Evolutionary conservation across 202 grass and related monocot genomes (phyloP).

Genomic region (Dendrocalamus latiflorus): DNA sequence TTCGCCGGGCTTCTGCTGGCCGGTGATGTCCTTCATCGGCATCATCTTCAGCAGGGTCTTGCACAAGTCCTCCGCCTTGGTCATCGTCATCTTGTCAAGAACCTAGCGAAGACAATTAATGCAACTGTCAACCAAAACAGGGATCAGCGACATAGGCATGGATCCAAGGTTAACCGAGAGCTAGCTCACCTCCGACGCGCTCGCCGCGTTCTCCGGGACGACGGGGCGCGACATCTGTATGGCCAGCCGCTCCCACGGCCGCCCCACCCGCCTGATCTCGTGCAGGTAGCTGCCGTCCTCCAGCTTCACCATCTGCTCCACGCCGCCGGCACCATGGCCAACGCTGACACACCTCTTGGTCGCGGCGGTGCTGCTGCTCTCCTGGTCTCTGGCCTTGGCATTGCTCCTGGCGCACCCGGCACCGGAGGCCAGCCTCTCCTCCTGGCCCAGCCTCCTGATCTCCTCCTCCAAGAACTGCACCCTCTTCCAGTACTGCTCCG

Average conservation of each 20-base stretch:
- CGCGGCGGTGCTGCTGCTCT: not conserved
- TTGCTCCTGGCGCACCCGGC: not conserved
- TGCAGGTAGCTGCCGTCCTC: slow-evolving; percentile 46
- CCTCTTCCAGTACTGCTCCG: slow-evolving; percentile 35
- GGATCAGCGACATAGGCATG: not conserved
- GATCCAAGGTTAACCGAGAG: not conserved
- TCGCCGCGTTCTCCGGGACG: slow-evolving; percentile 28
- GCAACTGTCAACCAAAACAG: not conserved
- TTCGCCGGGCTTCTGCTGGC: not conserved
- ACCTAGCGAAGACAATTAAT: slow-evolving; percentile 27
- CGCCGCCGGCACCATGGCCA: not conserved
- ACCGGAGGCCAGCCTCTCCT: not conserved
- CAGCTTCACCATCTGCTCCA: slow-evolving; percentile 21
- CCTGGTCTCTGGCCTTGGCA: not conserved
- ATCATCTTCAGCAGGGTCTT: slow-evolving; percentile 31
- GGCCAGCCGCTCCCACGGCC: slow-evolving; percentile 46
- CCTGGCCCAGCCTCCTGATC: slow-evolving; percentile 16
- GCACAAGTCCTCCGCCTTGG: slow-evolving; percentile 30
- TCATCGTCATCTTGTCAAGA: slow-evolving; percentile 42
- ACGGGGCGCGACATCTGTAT: slow-evolving; percentile 53
- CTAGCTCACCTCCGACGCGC: slow-evolving; percentile 38
- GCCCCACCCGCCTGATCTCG: slow-evolving; percentile 31
- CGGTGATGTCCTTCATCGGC: slow-evolving; percentile 48
- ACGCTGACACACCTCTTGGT: not conserved
- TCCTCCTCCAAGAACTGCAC: slow-evolving; percentile 49